Conservation (phyloP, 441 rosid genomes). For the Oxalis stricta region DNA sequence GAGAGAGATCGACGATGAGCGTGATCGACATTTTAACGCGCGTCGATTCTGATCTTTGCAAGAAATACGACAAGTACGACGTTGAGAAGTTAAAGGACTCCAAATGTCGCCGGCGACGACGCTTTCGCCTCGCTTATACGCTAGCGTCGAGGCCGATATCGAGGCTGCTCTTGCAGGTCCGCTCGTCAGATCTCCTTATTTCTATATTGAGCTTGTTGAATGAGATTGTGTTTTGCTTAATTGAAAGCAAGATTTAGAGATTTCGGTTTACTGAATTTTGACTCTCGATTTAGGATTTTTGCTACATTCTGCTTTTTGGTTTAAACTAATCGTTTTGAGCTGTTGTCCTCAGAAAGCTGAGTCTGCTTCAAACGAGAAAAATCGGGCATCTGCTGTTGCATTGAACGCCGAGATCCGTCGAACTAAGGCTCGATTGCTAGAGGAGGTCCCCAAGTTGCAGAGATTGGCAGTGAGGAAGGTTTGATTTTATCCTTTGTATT, state of each 20-base stretch:
- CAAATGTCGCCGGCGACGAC: conserved; percentile 80
- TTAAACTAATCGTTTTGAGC: conserved; percentile 1
- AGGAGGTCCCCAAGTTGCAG: conserved; percentile 88
- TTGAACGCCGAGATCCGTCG: conserved; percentile 87
- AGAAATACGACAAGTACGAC: conserved; percentile 88
- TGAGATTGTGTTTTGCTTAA: neutral
- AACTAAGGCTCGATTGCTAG: conserved; percentile 69
- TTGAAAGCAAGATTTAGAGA: conserved; percentile 3
- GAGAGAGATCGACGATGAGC: conserved; percentile 34
- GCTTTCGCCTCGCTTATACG: conserved; percentile 79
- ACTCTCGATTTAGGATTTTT: conserved; percentile 2
- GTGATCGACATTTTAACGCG: conserved; percentile 87
- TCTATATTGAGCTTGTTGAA: too few relatives aligned
- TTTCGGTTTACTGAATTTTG: too few relatives aligned
- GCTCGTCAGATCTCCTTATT: conserved; percentile 29
- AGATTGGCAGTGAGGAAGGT: conserved; percentile 92
- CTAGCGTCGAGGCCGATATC: conserved; percentile 53
- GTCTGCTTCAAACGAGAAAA: conserved; percentile 63
- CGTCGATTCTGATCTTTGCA: conserved; percentile 84
- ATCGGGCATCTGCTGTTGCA: conserved; percentile 74
- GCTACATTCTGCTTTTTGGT: neutral
- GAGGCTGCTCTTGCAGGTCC: conserved; percentile 48
- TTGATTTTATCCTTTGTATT: neutral
- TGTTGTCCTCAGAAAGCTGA: conserved; percentile 57
- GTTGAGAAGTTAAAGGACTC: conserved; percentile 67